phyloP scores from a whole-genome alignment of 768 basidiomycete species.

The Suillus tomentosus region DNA sequence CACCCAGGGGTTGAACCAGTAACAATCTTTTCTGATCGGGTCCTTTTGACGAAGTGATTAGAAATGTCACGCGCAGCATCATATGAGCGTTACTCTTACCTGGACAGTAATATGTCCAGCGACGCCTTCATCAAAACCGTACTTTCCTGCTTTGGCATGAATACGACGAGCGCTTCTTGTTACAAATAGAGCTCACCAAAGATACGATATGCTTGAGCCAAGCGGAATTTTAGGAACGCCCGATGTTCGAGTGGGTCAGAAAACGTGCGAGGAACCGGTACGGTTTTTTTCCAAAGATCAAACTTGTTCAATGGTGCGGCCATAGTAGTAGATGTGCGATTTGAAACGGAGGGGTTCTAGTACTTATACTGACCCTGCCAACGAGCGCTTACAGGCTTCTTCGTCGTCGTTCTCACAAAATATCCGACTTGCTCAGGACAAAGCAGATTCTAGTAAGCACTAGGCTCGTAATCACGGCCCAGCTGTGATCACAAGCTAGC shows the following conservation, averaged over 20 bases:
- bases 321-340: too few species aligned
- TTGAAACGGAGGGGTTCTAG: too few species aligned
- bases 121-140: conserved; percentile 49
- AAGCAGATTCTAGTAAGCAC: too few species aligned
- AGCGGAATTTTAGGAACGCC: conserved; percentile 44
- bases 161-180: conserved; percentile 18
- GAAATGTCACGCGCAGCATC: not conserved
- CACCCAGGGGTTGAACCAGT: conserved; percentile 53
- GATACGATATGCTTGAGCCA: conserved; percentile 49
- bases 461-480: too few species aligned
- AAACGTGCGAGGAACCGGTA: conserved; percentile 21
- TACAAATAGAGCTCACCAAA: conserved; percentile 35
- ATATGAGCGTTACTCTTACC: conserved; percentile 9
- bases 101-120: conserved; percentile 56
- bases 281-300: too few species aligned
- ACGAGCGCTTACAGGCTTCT: too few species aligned
- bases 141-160: conserved; percentile 18
- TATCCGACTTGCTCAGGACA: too few species aligned
- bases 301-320: too few species aligned
- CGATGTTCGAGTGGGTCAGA: conserved; percentile 39
- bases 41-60: conserved; percentile 28
- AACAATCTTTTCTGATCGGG: conserved; percentile 41
- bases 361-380: too few species aligned
- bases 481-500: too few species aligned
- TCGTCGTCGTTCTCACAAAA: too few species aligned